These are phyloP conservation scores for Cucumis hystrix DNA, from an alignment of 306 rosid genomes.

Conservation along the genomic window DNA sequence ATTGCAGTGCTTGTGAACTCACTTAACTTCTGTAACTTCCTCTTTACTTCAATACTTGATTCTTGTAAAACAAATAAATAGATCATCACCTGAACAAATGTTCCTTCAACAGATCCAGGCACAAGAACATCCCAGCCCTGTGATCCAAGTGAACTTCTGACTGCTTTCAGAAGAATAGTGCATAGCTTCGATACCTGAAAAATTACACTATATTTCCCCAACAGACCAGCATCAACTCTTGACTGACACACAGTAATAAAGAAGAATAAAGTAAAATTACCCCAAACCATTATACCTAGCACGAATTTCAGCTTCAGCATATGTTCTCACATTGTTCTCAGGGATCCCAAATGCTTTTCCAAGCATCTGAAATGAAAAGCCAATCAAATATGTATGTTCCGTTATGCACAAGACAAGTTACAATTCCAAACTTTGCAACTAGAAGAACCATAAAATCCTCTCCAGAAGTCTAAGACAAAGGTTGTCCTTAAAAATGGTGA, in stretches of 20 bases:
- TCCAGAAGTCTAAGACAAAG: not conserved
- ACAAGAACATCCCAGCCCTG: slow-evolving; percentile 99
- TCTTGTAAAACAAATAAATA: not conserved
- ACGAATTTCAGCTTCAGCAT: slow-evolving; percentile 92
- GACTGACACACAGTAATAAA: not conserved
- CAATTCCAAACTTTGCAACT: not conserved
- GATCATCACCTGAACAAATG: slow-evolving; percentile 57
- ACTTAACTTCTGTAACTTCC: not conserved
- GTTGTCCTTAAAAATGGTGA: not conserved
- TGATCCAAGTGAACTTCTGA: slow-evolving; percentile 70
- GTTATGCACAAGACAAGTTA: not conserved
- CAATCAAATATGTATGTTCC: not conserved
- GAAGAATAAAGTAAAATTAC: slow-evolving; percentile 1
- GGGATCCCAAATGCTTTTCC: slow-evolving; percentile 89
- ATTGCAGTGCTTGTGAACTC: not conserved
- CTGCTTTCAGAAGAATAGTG: slow-evolving; percentile 73
- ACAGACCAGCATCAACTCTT: slow-evolving; percentile 11
- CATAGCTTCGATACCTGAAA: slow-evolving; percentile 96
- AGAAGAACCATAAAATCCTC: not conserved
- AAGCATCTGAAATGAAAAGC: slow-evolving; percentile 38
- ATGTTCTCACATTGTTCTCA: slow-evolving; percentile 74
- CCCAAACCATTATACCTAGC: slow-evolving; percentile 48
- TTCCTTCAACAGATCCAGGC: slow-evolving; percentile 73
- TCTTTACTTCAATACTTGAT: not conserved
- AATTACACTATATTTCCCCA: slow-evolving; percentile 48